Percentiles rank a stretch among this genome's conserved stretches.
These are phyloP conservation scores for Phaeosphaeriaceae sp. DNA, from an alignment of 2,329 filamentous ascomycete genomes.

Conservation along the genomic window DNA sequence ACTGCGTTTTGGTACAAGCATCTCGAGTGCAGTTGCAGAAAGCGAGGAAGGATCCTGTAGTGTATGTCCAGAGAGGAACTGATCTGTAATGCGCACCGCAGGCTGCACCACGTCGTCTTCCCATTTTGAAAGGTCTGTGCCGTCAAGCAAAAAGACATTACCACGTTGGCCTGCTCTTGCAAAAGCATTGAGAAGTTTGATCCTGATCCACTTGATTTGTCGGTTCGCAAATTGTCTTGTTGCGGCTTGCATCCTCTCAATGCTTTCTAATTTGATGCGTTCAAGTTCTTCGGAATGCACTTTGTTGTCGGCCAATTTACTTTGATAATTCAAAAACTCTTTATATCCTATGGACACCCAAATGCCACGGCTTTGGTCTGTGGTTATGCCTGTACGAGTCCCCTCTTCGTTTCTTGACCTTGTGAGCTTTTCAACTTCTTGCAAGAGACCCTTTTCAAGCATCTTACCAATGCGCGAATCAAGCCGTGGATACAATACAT, in stretches of 20 bases:
- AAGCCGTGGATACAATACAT: conserved; percentile 72
- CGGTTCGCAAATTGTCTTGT: conserved; percentile 87
- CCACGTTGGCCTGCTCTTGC: conserved; percentile 59
- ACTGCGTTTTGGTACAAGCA: conserved; percentile 63
- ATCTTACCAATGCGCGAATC: conserved; percentile 83
- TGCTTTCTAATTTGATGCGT: conserved; percentile 62
- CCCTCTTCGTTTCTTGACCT: conserved; percentile 55
- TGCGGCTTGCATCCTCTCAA: conserved; percentile 80
- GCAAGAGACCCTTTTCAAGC: conserved; percentile 70
- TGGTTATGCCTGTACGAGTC: conserved; percentile 53
- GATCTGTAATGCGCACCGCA: conserved; percentile 65
- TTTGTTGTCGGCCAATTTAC: conserved; percentile 34
- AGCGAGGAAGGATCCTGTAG: conserved; percentile 64
- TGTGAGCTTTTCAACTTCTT: conserved; percentile 64
- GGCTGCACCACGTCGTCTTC: conserved; percentile 67
- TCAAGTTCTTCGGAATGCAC: conserved; percentile 54
- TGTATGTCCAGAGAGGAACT: conserved; percentile 64
- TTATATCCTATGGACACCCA: conserved; percentile 98
- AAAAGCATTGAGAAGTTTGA: conserved; percentile 77
- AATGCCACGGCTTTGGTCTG: conserved; percentile 82
- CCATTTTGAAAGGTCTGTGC: conserved; percentile 71
- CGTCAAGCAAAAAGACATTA: conserved; percentile 80
- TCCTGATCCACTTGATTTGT: conserved; percentile 85
- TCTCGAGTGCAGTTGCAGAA: conserved; percentile 61
- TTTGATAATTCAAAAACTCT: conserved; percentile 78